These are phyloP conservation scores for Fusarium euwallaceae DNA, from an alignment of 2,329 filamentous ascomycete species.

Conservation along the genomic window DNA sequence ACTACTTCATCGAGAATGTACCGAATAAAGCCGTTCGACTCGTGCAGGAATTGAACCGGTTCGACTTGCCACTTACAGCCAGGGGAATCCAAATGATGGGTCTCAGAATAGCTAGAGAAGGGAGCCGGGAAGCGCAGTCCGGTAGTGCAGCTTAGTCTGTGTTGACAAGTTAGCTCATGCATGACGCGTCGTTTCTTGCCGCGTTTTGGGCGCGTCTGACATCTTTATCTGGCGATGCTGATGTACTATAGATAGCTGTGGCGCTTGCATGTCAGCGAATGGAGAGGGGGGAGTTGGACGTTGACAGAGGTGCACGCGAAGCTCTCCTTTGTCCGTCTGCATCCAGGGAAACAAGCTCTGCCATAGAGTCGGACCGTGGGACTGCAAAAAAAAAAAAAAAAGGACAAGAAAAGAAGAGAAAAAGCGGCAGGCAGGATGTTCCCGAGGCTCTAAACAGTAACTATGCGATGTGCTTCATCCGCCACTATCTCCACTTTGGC, in stretches of 20 bases:
- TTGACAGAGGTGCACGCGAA: background rate
- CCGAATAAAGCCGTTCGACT: background rate
- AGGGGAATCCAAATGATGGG: background rate
- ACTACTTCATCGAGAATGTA: constrained; percentile 4
- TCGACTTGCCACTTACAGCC: background rate
- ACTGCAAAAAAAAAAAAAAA: background rate
- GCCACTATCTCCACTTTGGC: too few relatives aligned
- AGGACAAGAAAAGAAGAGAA: too few relatives aligned
- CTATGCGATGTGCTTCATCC: too few relatives aligned
- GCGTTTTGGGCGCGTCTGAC: background rate
- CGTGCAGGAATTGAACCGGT: background rate
- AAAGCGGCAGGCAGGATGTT: too few relatives aligned
- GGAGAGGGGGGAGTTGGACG: background rate
- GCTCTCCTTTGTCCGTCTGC: background rate
- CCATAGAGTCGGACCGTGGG: background rate
- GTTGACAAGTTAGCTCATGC: background rate
- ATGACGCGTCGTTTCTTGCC: background rate
- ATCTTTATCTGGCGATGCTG: background rate
- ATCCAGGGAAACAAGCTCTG: background rate
- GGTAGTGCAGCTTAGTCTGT: background rate
- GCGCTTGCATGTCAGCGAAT: background rate
- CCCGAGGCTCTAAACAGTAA: too few relatives aligned
- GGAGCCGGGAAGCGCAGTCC: background rate
- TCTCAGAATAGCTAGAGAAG: background rate
- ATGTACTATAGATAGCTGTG: background rate